A percentile compares a stretch with the other conserved stretches of the same genome.
Conservation (phyloP, 768 basidiomycete genomes). For the Phaffia tasmanica region DNA sequence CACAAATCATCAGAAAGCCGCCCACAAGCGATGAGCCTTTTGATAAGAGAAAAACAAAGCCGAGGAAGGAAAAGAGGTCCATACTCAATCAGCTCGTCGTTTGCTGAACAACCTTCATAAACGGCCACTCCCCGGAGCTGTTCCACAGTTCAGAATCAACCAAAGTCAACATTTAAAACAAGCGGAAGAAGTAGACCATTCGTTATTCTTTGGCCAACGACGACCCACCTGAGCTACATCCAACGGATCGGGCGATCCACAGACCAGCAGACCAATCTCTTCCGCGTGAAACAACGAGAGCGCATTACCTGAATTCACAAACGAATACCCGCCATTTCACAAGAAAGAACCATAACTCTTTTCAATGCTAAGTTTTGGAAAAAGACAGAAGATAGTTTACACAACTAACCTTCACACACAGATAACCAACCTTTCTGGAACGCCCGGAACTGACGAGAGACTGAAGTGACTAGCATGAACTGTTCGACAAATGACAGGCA, state of each 20-base stretch:
- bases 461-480: slow-evolving; percentile 27
- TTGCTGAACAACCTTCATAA: slow-evolving; percentile 27
- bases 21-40: neutral
- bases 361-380: slow-evolving; percentile 13
- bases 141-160: neutral
- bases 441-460: slow-evolving; percentile 28
- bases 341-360: slow-evolving; percentile 9
- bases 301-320: slow-evolving; percentile 31
- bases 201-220: neutral
- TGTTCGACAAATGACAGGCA: neutral
- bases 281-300: slow-evolving; percentile 29
- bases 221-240: slow-evolving; percentile 26
- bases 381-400: slow-evolving; percentile 24
- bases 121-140: slow-evolving; percentile 24
- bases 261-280: slow-evolving; percentile 32
- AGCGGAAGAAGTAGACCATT: too few species aligned
- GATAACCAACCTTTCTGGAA: slow-evolving; percentile 28
- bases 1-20: neutral
- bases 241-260: slow-evolving; percentile 28
- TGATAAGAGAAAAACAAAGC: neutral
- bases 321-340: slow-evolving; percentile 22
- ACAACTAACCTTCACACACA: slow-evolving; percentile 34
- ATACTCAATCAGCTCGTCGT: slow-evolving; percentile 27
- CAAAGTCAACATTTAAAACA: too few species aligned
- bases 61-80: neutral